Evolutionary conservation across 192 early-diverging fungal genomes (phyloP).

Genomic region (Coemansia sp.): DNA sequence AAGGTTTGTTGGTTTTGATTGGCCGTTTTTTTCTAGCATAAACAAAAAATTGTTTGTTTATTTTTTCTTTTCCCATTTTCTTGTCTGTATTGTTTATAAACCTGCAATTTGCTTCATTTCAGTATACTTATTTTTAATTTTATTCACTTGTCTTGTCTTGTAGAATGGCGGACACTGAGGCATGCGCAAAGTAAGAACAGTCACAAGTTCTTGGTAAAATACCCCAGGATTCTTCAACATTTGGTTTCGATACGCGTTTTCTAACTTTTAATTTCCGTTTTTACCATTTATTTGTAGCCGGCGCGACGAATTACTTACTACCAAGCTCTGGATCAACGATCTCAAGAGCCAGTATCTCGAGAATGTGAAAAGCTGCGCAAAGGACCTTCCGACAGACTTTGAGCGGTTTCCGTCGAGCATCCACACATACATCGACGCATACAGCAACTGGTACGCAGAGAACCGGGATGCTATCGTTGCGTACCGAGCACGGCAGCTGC

Average conservation of each 20-base stretch:
- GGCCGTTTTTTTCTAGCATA: background rate
- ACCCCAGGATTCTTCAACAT: too few relatives aligned
- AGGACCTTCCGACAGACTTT: conserved; percentile 39
- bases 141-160: background rate
- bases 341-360: conserved; percentile 46
- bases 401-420: conserved; percentile 39
- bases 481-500: conserved; percentile 41
- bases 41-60: background rate
- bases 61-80: background rate
- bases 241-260: too few relatives aligned
- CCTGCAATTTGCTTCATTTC: conserved; percentile 2
- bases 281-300: conserved; percentile 23
- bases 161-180: conserved; percentile 31
- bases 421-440: conserved; percentile 36
- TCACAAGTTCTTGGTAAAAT: background rate
- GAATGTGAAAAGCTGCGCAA: conserved; percentile 26
- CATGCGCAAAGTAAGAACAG: conserved; percentile 43
- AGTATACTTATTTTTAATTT: background rate
- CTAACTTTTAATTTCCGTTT: conserved; percentile 1
- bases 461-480: conserved; percentile 40
- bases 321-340: conserved; percentile 46
- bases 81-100: conserved; percentile 8
- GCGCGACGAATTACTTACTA: conserved; percentile 46
- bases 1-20: background rate
- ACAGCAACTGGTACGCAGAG: conserved; percentile 35